These are phyloP conservation scores for Cryptosporidium ubiquitum DNA, from an alignment of 169 alveolate species.

Conservation along the genomic window DNA sequence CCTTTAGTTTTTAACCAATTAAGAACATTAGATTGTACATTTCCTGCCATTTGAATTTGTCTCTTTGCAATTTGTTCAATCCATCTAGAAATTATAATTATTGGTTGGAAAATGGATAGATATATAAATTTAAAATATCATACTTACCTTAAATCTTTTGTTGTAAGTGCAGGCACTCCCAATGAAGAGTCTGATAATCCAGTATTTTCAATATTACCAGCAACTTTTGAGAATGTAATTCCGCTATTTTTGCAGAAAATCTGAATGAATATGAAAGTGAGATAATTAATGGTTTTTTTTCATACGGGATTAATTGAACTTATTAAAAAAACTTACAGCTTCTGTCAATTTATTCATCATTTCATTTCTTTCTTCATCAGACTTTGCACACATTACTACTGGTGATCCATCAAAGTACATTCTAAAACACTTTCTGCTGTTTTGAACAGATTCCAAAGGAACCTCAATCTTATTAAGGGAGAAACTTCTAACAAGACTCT, in stretches of 20 bases:
- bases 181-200: constrained; percentile 58
- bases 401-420: constrained; percentile 64
- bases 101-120: background rate
- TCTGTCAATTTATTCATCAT: constrained; percentile 72
- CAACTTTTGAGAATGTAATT: constrained; percentile 30
- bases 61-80: constrained; percentile 66
- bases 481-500: constrained; percentile 37
- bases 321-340: constrained; percentile 63
- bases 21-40: constrained; percentile 64
- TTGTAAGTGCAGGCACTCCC: constrained; percentile 65
- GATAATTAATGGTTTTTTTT: background rate
- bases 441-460: constrained; percentile 69
- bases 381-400: constrained; percentile 69
- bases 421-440: constrained; percentile 72
- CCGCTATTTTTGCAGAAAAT: constrained; percentile 70
- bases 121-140: background rate
- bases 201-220: constrained; percentile 27
- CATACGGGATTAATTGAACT: background rate
- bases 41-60: constrained; percentile 59
- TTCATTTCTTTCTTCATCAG: constrained; percentile 60
- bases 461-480: constrained; percentile 57
- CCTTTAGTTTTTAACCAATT: constrained; percentile 65
- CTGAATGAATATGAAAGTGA: background rate
- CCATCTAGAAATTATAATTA: constrained; percentile 36
- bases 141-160: constrained; percentile 71